phyloP scores from a whole-genome alignment of 2,329 filamentous ascomycete genomes.

The Ramularia endophylla region DNA sequence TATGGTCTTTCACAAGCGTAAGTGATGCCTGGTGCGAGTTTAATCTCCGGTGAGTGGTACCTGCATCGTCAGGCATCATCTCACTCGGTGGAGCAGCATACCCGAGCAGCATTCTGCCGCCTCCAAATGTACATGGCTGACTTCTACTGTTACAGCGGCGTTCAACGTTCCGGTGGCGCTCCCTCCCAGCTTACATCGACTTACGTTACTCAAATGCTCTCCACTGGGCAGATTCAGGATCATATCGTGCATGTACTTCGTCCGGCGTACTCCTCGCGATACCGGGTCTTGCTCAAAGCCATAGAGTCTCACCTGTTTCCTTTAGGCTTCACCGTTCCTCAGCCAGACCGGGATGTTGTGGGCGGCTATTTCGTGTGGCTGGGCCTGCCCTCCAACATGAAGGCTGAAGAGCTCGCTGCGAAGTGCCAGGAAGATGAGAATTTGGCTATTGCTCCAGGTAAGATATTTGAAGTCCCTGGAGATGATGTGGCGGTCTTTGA shows the following conservation, averaged over 20 bases:
- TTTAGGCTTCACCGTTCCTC: conserved; percentile 51
- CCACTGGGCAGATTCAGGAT: conserved; percentile 45
- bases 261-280: conserved; percentile 51
- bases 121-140: too few species aligned
- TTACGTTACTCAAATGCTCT: conserved; percentile 50
- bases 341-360: conserved; percentile 46
- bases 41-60: neutral
- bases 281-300: conserved; percentile 51
- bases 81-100: too few species aligned
- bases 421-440: conserved; percentile 57
- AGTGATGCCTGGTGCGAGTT: conserved; percentile 19
- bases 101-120: too few species aligned
- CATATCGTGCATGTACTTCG: conserved; percentile 50
- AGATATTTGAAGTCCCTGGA: conserved; percentile 57
- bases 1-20: conserved; percentile 56
- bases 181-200: conserved; percentile 55
- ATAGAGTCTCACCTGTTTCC: conserved; percentile 57
- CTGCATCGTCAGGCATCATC: neutral
- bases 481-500: conserved; percentile 50
- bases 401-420: conserved; percentile 51
- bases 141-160: conserved; percentile 35
- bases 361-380: conserved; percentile 90
- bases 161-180: conserved; percentile 53
- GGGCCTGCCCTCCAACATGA: conserved; percentile 50
- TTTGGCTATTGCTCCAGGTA: conserved; percentile 62